Conservation (phyloP, 495 filamentous ascomycete genomes). For the Penicillium atrosanguineum region DNA sequence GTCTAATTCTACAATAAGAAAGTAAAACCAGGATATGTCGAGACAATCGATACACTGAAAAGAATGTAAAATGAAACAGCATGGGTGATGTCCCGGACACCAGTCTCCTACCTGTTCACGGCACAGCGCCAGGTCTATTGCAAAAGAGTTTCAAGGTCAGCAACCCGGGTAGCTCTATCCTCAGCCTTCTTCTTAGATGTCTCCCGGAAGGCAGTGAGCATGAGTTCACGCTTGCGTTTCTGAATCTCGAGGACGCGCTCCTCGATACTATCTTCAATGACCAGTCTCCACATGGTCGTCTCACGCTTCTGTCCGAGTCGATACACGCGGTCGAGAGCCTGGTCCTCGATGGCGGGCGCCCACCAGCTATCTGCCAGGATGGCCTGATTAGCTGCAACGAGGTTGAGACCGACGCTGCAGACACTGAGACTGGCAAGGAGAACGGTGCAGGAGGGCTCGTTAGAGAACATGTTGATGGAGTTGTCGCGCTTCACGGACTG, state of each 20-base stretch:
- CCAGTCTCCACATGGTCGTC: constrained; percentile 75
- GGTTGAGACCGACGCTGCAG: constrained; percentile 84
- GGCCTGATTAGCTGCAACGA: constrained; percentile 85
- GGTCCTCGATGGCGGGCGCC: constrained; percentile 92
- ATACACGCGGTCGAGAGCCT: constrained; percentile 89
- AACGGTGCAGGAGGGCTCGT: constrained; percentile 67
- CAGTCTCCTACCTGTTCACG: neutral
- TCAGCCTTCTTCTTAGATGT: constrained; percentile 47
- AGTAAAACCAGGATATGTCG: neutral
- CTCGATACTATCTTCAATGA: constrained; percentile 85
- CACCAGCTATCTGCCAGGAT: constrained; percentile 87
- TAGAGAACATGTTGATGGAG: constrained; percentile 63
- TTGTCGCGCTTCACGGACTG: constrained; percentile 61
- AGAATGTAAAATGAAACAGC: neutral
- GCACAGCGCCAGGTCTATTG: constrained; percentile 6
- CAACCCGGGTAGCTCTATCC: constrained; percentile 50
- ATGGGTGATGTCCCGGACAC: neutral
- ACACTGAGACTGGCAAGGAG: constrained; percentile 82
- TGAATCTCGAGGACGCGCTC: constrained; percentile 82
- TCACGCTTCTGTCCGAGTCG: constrained; percentile 78
- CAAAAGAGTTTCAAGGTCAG: constrained; percentile 58
- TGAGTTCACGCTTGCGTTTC: constrained; percentile 74
- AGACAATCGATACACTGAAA: neutral
- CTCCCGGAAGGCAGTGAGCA: constrained; percentile 73
- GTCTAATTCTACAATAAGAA: constrained; percentile 4